phyloP scores from a whole-genome alignment of 768 basidiomycete genomes.

The Exidia glandulosa region DNA sequence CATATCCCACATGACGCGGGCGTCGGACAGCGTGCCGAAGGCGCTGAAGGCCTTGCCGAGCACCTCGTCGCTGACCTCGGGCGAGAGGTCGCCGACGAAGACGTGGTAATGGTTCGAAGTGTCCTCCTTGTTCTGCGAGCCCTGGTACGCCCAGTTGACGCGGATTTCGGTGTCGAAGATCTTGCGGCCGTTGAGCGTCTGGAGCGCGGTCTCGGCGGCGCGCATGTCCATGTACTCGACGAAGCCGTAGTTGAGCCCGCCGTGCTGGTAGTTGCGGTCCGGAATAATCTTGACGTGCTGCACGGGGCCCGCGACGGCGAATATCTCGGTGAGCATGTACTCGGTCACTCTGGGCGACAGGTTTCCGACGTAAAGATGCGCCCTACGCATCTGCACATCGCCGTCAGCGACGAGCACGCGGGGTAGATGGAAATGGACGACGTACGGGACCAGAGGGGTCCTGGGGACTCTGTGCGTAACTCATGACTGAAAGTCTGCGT shows the following conservation, averaged over 20 bases:
- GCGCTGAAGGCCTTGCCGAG: constrained; percentile 94
- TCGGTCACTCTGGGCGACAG: constrained; percentile 95
- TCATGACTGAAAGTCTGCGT: too few relatives aligned
- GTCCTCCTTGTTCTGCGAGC: constrained; percentile 97
- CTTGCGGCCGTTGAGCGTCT: constrained; percentile 97
- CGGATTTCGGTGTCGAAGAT: constrained; percentile 99
- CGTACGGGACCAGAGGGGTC: constrained; percentile 11
- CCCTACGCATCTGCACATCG: constrained; percentile 28
- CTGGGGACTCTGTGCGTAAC: too few relatives aligned
- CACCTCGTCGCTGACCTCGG: constrained; percentile 97
- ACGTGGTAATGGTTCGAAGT: constrained; percentile 96
- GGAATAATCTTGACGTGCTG: constrained; percentile 99
- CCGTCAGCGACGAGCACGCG: not conserved
- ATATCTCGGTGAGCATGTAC: constrained; percentile 98
- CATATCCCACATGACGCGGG: constrained; percentile 99
- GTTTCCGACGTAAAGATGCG: constrained; percentile 98
- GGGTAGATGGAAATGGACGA: constrained; percentile 5
- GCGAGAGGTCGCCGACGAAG: constrained; percentile 98
- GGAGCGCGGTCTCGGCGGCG: constrained; percentile 95
- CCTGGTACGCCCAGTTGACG: constrained; percentile 99
- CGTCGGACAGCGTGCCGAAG: constrained; percentile 93
- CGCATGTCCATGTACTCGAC: constrained; percentile 99
- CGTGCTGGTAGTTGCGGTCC: constrained; percentile 98
- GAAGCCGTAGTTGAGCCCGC: constrained; percentile 98
- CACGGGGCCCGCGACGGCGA: constrained; percentile 92